Percentiles rank a stretch among this genome's conserved stretches.
These are phyloP conservation scores for Amylocystis lapponica DNA, from an alignment of 768 basidiomycete genomes.

Conservation along the genomic window DNA sequence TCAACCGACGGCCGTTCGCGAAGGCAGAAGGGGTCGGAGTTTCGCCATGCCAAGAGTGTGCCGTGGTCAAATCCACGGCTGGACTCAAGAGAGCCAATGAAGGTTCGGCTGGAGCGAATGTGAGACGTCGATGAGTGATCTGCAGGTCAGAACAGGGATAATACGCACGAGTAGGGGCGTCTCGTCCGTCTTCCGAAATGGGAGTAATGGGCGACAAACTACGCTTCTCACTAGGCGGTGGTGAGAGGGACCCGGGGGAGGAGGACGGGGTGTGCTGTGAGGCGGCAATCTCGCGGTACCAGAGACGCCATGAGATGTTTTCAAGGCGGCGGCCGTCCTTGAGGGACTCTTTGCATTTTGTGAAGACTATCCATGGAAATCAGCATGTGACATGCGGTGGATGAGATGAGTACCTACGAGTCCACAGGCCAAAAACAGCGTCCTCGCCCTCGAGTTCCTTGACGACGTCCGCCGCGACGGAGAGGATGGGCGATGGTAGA, in stretches of 20 bases:
- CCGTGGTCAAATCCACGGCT: constrained; percentile 4
- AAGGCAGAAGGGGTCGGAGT: constrained; percentile 6
- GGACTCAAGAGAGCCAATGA: neutral
- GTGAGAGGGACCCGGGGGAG: constrained; percentile 23
- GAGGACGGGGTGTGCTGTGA: constrained; percentile 25
- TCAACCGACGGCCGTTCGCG: constrained; percentile 20
- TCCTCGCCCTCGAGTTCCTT: constrained; percentile 64
- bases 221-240: constrained; percentile 19
- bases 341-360: constrained; percentile 75
- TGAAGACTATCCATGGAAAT: constrained; percentile 52
- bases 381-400: constrained; percentile 1
- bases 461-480: constrained; percentile 60
- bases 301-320: constrained; percentile 84
- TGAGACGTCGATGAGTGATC: neutral
- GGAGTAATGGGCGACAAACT: constrained; percentile 26
- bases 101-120: neutral
- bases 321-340: constrained; percentile 79
- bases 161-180: constrained; percentile 13
- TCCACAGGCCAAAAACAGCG: constrained; percentile 63
- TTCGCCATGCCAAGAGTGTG: constrained; percentile 23
- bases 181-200: constrained; percentile 16
- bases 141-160: neutral
- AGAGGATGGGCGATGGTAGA: constrained; percentile 62
- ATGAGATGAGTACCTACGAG: constrained; percentile 39
- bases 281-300: constrained; percentile 59